Percentiles rank a stretch among this genome's conserved stretches.
Evolutionary conservation across 257 asterid species (phyloP).

Genomic region (Solanum lignicaule): DNA sequence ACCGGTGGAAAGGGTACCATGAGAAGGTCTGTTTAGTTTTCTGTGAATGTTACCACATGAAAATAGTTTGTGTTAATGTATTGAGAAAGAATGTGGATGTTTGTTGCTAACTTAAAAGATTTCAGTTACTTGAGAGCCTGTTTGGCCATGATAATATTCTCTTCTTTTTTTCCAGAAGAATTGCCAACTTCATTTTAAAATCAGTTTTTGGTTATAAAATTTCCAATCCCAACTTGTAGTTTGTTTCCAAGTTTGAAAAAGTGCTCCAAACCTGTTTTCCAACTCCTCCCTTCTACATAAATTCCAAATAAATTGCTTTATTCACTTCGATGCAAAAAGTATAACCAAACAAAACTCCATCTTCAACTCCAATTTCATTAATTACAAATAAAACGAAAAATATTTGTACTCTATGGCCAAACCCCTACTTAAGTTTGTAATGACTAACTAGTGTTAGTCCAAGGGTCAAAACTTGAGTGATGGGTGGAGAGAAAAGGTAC

Average conservation of each 20-base stretch:
- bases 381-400: neutral
- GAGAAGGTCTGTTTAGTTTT: slow-evolving; percentile 39
- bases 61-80: neutral
- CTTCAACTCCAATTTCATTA: neutral
- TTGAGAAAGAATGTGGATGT: neutral
- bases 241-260: neutral
- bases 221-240: neutral
- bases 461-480: neutral
- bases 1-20: slow-evolving; percentile 75
- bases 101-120: neutral
- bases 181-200: neutral
- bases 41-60: neutral
- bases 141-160: neutral
- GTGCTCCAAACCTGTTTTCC: neutral
- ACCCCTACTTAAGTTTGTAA: neutral
- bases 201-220: neutral
- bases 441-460: neutral
- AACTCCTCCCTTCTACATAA: neutral
- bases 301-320: neutral
- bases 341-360: neutral
- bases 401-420: neutral
- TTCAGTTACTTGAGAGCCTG: neutral
- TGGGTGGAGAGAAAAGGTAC: neutral
- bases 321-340: neutral
- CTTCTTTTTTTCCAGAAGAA: neutral